Evolutionary conservation across 1,139 yeast genomes (phyloP), one percentile per base, ranked within the genome.

Genomic region (Torulaspora globosa): DNA sequence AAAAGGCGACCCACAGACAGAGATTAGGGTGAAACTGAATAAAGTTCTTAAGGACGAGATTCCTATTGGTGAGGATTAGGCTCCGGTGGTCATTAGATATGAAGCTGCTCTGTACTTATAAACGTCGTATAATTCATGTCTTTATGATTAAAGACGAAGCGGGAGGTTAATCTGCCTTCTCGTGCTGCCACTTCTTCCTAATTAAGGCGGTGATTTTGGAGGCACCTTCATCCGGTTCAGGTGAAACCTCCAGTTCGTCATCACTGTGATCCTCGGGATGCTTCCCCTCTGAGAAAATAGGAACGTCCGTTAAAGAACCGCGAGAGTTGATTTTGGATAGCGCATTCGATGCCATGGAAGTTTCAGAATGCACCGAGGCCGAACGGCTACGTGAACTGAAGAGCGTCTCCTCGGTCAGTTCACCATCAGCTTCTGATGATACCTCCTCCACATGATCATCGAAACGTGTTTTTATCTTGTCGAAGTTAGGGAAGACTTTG

Each of bases 11-110:
- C 82, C 82, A 16, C 71, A 70, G 34, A 90, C 97, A 0, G 97
- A 90, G 60, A 68, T 92, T 50, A 75, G 83, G 53, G 78, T 94
- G 51, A 81, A 80, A 59, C 71, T 92, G 57, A 72, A 82, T 44
- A 82, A 76, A 59, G 77, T 88, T 5, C 70, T 92, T 56, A 89
- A 86, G 65, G 98, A 92, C 62, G 98, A 92, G 69, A 84, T 92
- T 37, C 98, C 98, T 7, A 95, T 95, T 6, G 97, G 97, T 16
- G 97, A 92, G 66, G 97, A 90, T 57, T 89, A 69, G 61, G 21
- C 5, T 27, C 11, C 26, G n/a, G 33, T 14, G 10, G 15, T 26
- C 21, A 19, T 11, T 39, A 41, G 16, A 19, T 30, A 39, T 24
- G 35, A 37, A 30, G 14, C 38, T 34, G 41, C 37, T 15, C 32